Evolutionary conservation across 257 asterid species (phyloP).

Genomic region (Gentiana dahurica): DNA sequence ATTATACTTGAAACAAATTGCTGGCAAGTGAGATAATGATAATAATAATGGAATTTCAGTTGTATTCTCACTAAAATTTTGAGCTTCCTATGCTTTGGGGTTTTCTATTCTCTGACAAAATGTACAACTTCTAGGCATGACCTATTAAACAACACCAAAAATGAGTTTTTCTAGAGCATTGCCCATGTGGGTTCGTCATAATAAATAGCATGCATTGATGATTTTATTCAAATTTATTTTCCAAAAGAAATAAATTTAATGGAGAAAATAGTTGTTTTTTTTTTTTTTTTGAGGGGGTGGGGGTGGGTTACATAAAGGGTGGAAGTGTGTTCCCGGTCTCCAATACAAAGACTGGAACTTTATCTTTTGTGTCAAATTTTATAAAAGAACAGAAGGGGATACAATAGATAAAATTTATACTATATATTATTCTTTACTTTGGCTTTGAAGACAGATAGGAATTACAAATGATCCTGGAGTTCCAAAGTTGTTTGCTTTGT

Average conservation of each 20-base stretch:
- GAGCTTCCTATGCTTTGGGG: constrained; percentile 23
- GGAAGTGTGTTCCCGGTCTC: constrained; percentile 57
- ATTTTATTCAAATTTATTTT: not conserved
- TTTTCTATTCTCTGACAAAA: constrained; percentile 30
- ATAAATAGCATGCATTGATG: constrained; percentile 25
- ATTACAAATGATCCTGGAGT: constrained; percentile 49
- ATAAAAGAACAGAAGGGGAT: not conserved
- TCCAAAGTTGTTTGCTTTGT: constrained; percentile 54
- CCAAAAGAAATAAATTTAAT: constrained; percentile 19
- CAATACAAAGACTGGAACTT: constrained; percentile 67
- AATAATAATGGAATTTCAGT: constrained; percentile 15
- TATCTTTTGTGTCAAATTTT: constrained; percentile 34
- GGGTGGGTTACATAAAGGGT: constrained; percentile 5
- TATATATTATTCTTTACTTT: constrained; percentile 43
- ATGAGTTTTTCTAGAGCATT: constrained; percentile 20
- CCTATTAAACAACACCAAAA: constrained; percentile 20
- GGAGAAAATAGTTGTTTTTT: constrained; percentile 6
- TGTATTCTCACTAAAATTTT: constrained; percentile 6
- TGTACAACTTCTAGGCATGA: constrained; percentile 43
- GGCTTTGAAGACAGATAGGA: constrained; percentile 47
- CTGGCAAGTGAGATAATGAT: not conserved
- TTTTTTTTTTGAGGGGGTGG: not conserved
- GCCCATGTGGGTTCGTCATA: constrained; percentile 61
- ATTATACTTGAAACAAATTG: constrained; percentile 2
- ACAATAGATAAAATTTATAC: not conserved